Evolutionary conservation across 768 basidiomycete species (phyloP), one percentile per base, ranked within the genome.

Genomic region (Panellus pusillus): DNA sequence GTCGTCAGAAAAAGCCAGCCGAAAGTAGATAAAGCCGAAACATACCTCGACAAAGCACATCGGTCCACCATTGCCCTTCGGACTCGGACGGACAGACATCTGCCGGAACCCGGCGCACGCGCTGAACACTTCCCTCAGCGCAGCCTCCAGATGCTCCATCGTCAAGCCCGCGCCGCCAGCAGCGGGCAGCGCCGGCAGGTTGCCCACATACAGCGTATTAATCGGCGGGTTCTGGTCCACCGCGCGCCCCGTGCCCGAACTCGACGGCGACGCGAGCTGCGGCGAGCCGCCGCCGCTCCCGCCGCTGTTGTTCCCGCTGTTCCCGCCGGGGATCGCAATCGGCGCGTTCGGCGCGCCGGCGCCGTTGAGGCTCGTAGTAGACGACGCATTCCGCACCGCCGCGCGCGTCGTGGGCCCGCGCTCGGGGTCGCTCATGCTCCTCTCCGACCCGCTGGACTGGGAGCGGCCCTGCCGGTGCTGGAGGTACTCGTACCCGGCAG

Each of bases 171-270:
- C 19, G 38, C 18, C 14, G 4, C 77, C 71, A 6, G 89, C 82
- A 15, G 85, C 79, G 19, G 86, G 82, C 29, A 87, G 82, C 5
- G 89, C 91, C 2, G 96, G 97, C 54, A 99, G 73, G 63, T 98
- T 98, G 41, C 97, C 97, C n/a, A 99, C 94, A 66, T 98, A 98
- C n/a, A 99, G 78, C 0, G 97, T 99, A 65, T 97, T 98, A 71
- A 98, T 98, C 82, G 95, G 95, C 63, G 95, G 95, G 68, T 98
- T 98, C 74, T 96, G 93, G 71, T 98, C 96, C 32, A 85, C 74
- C 24, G 76, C 72, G 38, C 74, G 76, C 57, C 85, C 81, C 9
- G 79, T 74, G 51, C 83, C 81, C 18, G 87, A 88, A 29, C 51
- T 53, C 44, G 82, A 82, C 41, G 90, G 90, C 4, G 87, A 89